These are phyloP conservation scores for Ambrosiella beaveri DNA, from an alignment of 2,329 filamentous ascomycete species.

Conservation along the genomic window DNA sequence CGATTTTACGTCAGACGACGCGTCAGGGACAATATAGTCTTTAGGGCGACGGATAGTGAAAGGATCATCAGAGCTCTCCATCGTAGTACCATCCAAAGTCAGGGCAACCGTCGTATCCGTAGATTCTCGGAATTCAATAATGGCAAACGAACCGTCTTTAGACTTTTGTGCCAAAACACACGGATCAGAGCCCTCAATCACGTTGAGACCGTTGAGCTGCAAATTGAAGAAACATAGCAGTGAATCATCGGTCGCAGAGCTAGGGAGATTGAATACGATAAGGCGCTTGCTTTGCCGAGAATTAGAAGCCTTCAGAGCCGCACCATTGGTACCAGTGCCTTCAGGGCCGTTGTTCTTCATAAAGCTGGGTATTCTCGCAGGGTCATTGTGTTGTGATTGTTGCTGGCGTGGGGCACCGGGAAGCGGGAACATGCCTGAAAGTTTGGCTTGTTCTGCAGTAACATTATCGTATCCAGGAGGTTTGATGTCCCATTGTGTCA, in stretches of 20 bases:
- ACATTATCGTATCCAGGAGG: conserved; percentile 96
- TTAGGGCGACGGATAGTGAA: conserved; percentile 75
- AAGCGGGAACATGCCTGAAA: conserved; percentile 97
- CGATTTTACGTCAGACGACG: not conserved
- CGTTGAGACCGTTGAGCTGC: conserved; percentile 90
- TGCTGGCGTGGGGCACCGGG: conserved; percentile 89
- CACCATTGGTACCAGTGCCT: conserved; percentile 44
- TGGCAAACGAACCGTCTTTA: conserved; percentile 60
- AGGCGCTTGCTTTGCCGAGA: conserved; percentile 88
- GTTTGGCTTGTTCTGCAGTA: conserved; percentile 92
- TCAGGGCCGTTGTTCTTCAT: conserved; percentile 41
- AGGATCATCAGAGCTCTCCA: conserved; percentile 44
- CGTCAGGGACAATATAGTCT: conserved; percentile 83
- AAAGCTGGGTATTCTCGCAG: conserved; percentile 81
- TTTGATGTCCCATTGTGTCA: conserved; percentile 99
- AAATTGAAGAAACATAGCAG: conserved; percentile 83
- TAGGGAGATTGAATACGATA: conserved; percentile 67
- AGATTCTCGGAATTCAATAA: conserved; percentile 78
- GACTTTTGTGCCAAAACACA: conserved; percentile 73
- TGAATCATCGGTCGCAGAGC: conserved; percentile 54
- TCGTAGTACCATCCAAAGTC: conserved; percentile 74
- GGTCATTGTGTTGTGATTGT: conserved; percentile 74
- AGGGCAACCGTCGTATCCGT: conserved; percentile 82
- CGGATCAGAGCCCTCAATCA: conserved; percentile 67
- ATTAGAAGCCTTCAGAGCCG: conserved; percentile 80